Evolutionary conservation across 148 eudicot genomes (phyloP).

Genomic region (Vaccinium darrowii): DNA sequence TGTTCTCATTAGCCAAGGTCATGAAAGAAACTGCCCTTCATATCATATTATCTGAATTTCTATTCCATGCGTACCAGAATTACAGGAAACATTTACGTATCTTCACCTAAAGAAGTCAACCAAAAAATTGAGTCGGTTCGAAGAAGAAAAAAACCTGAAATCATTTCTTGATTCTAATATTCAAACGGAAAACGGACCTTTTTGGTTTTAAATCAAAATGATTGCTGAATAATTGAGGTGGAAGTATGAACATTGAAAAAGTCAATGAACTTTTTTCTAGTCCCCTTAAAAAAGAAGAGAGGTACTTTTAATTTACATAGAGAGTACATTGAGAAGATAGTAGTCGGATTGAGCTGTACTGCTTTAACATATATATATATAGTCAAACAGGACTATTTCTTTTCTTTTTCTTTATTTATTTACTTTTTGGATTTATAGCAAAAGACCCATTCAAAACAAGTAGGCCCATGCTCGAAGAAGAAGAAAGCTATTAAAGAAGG

Average conservation of each 20-base stretch:
- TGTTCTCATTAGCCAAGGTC: neutral
- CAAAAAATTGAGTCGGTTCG: neutral
- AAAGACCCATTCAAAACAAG: conserved; percentile 15
- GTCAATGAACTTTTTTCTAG: neutral
- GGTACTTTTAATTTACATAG: neutral
- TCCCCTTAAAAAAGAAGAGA: neutral
- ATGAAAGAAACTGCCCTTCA: neutral
- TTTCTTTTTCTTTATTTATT: neutral
- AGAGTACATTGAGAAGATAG: neutral
- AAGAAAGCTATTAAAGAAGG: neutral
- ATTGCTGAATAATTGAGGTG: neutral
- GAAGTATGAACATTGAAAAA: neutral
- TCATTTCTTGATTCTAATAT: neutral
- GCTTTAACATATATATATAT: neutral
- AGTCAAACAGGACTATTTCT: neutral
- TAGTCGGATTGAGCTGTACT: neutral
- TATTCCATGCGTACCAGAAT: neutral
- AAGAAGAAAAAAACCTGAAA: neutral
- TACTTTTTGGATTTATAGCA: neutral
- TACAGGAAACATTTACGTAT: neutral
- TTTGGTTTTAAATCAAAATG: neutral
- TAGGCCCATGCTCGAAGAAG: neutral
- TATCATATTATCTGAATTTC: neutral
- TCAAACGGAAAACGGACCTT: neutral
- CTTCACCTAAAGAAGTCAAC: neutral